These are phyloP conservation scores for Balakata baccata DNA, from an alignment of 345 rosid genomes.

Conservation along the genomic window DNA sequence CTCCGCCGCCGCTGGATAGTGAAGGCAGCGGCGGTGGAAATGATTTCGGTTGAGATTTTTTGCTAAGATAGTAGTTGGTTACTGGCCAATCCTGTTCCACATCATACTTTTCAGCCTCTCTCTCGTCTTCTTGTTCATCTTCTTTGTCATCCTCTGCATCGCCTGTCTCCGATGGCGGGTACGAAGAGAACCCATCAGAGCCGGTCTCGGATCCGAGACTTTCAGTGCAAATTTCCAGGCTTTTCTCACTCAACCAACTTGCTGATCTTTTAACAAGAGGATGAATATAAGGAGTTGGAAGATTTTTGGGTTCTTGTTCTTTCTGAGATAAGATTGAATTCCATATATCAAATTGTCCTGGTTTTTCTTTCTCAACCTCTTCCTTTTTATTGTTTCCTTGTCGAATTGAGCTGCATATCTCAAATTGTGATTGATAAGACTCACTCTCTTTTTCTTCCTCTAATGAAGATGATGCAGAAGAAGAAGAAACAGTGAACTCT, in stretches of 20 bases:
- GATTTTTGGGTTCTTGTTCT: conserved; percentile 32
- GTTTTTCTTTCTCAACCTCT: conserved; percentile 21
- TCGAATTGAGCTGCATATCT: conserved; percentile 54
- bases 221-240: conserved; percentile 90
- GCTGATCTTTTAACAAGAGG: conserved; percentile 60
- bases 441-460: conserved; percentile 28
- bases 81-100: conserved; percentile 25
- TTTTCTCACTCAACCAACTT: conserved; percentile 64
- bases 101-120: conserved; percentile 14
- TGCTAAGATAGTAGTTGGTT: conserved; percentile 19
- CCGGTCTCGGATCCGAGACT: conserved; percentile 99
- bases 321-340: conserved; percentile 53
- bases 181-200: conserved; percentile 70
- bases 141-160: conserved; percentile 46
- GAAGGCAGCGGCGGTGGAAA: conserved; percentile 86
- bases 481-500: conserved; percentile 31
- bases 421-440: conserved; percentile 21
- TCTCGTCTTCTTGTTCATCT: conserved; percentile 22
- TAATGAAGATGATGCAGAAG: neutral
- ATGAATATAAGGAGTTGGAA: conserved; percentile 63
- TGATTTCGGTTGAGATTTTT: conserved; percentile 36
- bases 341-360: conserved; percentile 51
- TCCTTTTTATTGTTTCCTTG: conserved; percentile 36
- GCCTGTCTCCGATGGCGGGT: conserved; percentile 51
- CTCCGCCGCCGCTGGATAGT: conserved; percentile 49